A percentile compares a stretch with the other conserved stretches of the same genome.
These are phyloP conservation scores for Borovskyia barvae DNA, from an alignment of 208 protist genomes.

Conservation along the genomic window DNA sequence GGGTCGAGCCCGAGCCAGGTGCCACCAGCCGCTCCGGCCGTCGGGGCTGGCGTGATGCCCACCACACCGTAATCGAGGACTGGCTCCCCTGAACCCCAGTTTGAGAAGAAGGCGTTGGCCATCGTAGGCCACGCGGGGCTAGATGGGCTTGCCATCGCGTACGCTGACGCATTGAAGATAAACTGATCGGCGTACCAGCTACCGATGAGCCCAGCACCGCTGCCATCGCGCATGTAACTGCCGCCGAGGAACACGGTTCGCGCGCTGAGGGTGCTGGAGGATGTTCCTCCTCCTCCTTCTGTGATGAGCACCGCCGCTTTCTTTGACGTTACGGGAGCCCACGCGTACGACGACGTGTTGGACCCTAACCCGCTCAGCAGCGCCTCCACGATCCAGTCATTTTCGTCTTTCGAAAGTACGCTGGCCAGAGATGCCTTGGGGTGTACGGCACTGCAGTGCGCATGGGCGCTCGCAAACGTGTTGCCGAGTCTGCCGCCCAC, in stretches of 20 bases:
- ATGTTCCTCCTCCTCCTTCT: too few species aligned
- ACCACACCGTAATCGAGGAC: slow-evolving; percentile 40
- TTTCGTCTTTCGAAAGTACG: slow-evolving; percentile 38
- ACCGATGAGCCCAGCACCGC: slow-evolving; percentile 32
- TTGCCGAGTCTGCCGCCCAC: slow-evolving; percentile 31
- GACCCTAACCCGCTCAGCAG: slow-evolving; percentile 25
- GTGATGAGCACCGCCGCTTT: background rate
- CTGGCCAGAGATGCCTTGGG: slow-evolving; percentile 48
- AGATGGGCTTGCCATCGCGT: slow-evolving; percentile 26
- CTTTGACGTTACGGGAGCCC: background rate
- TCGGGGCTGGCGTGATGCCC: slow-evolving; percentile 20
- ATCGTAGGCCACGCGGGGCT: slow-evolving; percentile 65
- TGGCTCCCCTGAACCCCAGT: slow-evolving; percentile 51
- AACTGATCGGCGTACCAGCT: slow-evolving; percentile 47
- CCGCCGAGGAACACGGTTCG: slow-evolving; percentile 49
- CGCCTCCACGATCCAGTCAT: slow-evolving; percentile 33
- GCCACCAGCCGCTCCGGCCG: background rate
- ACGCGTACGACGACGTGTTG: background rate
- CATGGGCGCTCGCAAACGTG: slow-evolving; percentile 24
- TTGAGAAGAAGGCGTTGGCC: slow-evolving; percentile 35
- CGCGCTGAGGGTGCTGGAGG: slow-evolving; percentile 1
- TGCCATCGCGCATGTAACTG: slow-evolving; percentile 40
- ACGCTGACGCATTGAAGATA: slow-evolving; percentile 33
- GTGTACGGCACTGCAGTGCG: slow-evolving; percentile 36
- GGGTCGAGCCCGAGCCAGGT: slow-evolving; percentile 49